Conservation (phyloP, 2,329 filamentous ascomycete genomes). For the Cladosporium sp. region DNA sequence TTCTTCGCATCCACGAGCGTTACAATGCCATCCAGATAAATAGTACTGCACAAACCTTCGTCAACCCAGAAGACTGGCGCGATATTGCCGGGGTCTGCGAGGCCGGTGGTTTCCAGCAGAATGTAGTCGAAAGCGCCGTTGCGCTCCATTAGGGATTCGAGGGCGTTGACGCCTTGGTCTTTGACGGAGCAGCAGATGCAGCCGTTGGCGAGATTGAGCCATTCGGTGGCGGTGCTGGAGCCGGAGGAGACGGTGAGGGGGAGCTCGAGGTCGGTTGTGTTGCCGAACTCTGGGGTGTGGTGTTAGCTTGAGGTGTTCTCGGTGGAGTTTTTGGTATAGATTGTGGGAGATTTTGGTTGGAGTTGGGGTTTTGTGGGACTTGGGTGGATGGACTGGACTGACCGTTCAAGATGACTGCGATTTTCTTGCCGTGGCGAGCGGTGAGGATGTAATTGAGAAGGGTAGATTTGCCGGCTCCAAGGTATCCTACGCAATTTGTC, state of each 20-base stretch:
- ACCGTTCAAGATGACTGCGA: slow-evolving; percentile 96
- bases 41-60: slow-evolving; percentile 88
- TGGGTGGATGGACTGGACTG: slow-evolving; percentile 30
- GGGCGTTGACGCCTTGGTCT: slow-evolving; percentile 90
- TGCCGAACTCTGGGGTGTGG: slow-evolving; percentile 38
- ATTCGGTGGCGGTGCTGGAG: slow-evolving; percentile 82
- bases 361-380: neutral
- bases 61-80: slow-evolving; percentile 98
- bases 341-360: neutral
- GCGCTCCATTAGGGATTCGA: slow-evolving; percentile 93
- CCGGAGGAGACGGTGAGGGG: slow-evolving; percentile 82
- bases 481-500: slow-evolving; percentile 64
- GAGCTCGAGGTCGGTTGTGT: slow-evolving; percentile 86
- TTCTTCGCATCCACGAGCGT: slow-evolving; percentile 96
- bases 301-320: neutral
- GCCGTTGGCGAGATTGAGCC: slow-evolving; percentile 93
- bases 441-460: slow-evolving; percentile 94
- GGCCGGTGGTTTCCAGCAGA: slow-evolving; percentile 89
- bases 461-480: slow-evolving; percentile 94
- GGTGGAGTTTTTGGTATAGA: neutral
- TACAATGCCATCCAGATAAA: slow-evolving; percentile 95
- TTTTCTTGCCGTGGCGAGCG: slow-evolving; percentile 93
- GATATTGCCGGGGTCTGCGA: slow-evolving; percentile 93
- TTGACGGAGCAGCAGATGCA: slow-evolving; percentile 98
- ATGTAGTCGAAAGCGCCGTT: slow-evolving; percentile 97